Base-by-base conservation (phyloP, 2,329 filamentous ascomycete species). In the Hansfordia pulvinata region DNA sequence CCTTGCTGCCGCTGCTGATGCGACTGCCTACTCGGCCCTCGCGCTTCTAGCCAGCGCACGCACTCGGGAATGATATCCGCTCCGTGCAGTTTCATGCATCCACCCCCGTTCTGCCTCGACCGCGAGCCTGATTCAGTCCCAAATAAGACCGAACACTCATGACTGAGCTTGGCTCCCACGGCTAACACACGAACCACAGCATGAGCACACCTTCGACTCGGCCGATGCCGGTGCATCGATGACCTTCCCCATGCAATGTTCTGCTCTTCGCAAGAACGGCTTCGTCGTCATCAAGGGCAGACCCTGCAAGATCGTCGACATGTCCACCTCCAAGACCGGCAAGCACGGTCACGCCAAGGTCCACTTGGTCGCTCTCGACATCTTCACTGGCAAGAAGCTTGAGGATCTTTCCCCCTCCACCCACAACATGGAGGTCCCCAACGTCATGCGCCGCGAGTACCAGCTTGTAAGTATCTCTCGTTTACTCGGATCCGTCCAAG, bases 261-360 rank as follows among this genome's bases (percentile, higher is more conserved):
- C 92, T 68, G 88, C 92, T 52, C 75, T 98, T 72, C 81, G 90
- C 60, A 96, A 98, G 86, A 93, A 92, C 78, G 88, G 90, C 44
- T 79, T 81, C 73, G 90, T 98, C 61, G 78, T 88, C 60, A 96
- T 98, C 69, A 98, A 98, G 79, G 67, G 71, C 64, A 90, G 90
- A 50, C 92, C 90, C 50, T 98, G 90, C 86, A 98, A 96, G 82
- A 98, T 98, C 52, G 83, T 96, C 62, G 90, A 98, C 56, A 98
- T 98, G 92, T 93, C 85, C 47, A 98, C 90, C 69, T 98, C 90
- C 62, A 98, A 98, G 86, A 98, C 90, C 46, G 90, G 90, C 67
- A 98, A 98, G 84, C 90, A 98, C 81, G 90, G 90, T 62, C 92
- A 98, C 82, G 90, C 90, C 67, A 98, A 98, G 79, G 90, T 98